Conservation (phyloP, 768 basidiomycete genomes). For the Leccinum boreale region DNA sequence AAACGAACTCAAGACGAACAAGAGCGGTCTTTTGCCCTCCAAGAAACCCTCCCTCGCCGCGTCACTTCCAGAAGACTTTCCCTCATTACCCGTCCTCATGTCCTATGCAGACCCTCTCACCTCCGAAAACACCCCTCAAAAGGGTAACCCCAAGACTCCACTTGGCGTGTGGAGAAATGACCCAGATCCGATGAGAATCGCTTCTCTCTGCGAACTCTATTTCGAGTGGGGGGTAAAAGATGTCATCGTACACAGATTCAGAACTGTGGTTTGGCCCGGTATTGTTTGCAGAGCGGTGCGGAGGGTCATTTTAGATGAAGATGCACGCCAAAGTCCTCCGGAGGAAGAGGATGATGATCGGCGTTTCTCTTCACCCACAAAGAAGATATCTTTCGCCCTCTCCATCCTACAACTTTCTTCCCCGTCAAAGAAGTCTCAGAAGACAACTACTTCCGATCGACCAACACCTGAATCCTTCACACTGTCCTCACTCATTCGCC, state of each 20-base stretch:
- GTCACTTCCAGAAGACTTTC: constrained; percentile 63
- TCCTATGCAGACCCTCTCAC: constrained; percentile 80
- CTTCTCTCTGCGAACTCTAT: constrained; percentile 77
- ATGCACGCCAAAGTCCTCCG: constrained; percentile 23
- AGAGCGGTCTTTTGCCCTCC: constrained; percentile 56
- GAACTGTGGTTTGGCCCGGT: constrained; percentile 78
- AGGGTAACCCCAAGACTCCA: constrained; percentile 33
- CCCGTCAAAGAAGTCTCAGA: constrained; percentile 11
- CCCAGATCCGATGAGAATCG: constrained; percentile 68
- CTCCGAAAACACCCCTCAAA: constrained; percentile 47
- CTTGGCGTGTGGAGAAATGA: constrained; percentile 51
- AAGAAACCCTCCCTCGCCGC: constrained; percentile 67
- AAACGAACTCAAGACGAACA: constrained; percentile 67
- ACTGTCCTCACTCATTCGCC: constrained; percentile 16
- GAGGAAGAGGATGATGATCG: neutral
- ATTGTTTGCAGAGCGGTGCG: constrained; percentile 69
- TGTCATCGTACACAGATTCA: constrained; percentile 78
- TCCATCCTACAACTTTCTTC: constrained; percentile 17
- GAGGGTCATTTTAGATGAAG: constrained; percentile 53
- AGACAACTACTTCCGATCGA: neutral
- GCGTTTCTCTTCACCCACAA: constrained; percentile 16
- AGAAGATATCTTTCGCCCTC: constrained; percentile 9
- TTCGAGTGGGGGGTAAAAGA: constrained; percentile 93
- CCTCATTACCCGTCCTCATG: constrained; percentile 67
- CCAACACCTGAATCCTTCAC: constrained; percentile 4